Evolutionary conservation across 1,284 basidiomycete species (phyloP), one percentile per base, ranked within the genome.

Genomic region (Leucoagaricus sp.): DNA sequence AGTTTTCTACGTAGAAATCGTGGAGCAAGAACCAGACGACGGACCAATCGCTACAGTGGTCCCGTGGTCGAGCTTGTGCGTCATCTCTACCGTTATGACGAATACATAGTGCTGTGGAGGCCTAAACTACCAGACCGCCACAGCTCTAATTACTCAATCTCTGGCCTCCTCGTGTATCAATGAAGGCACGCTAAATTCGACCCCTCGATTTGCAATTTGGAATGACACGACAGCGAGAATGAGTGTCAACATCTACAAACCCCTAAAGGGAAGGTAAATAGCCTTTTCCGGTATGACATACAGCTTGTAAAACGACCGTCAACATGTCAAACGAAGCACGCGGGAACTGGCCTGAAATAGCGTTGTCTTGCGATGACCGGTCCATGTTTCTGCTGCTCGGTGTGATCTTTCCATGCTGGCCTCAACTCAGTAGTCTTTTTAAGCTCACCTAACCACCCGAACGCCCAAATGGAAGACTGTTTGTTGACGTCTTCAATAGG

Each of bases 191-290:
- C 19, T 7, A 5, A 17, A 21, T 15, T 49, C 10, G 23, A 15
- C 21, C 21, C n/a, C 31, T 34, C 31, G 31, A 29, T 33, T 31
- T n/a, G 17, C 46, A n/a, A n/a, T n/a, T n/a, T n/a, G n/a, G n/a
- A n/a, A n/a, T n/a, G n/a, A n/a, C n/a, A n/a, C n/a, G n/a, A n/a
- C n/a, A n/a, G n/a, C n/a, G n/a, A n/a, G n/a, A 21, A 41, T 41
- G n/a, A 3, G n/a, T 21, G 21, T 13, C 25, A 23, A 19, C 23
- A 36, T 21, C 33, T 21, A 29, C 4, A 25, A 34, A 49, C 12
- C 33, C 44, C 52, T 53, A 47, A 53, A 53, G 34, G 52, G 52
- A 47, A 53, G 34, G 52, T 53, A 21, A 40, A 40, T 53, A 47
- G 33, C 52, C 52, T 53, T 53, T 47, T 53, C 52, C 12, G 52